Conservation (phyloP, 805 yeast species). For the Martiniozyma abietophila region DNA sequence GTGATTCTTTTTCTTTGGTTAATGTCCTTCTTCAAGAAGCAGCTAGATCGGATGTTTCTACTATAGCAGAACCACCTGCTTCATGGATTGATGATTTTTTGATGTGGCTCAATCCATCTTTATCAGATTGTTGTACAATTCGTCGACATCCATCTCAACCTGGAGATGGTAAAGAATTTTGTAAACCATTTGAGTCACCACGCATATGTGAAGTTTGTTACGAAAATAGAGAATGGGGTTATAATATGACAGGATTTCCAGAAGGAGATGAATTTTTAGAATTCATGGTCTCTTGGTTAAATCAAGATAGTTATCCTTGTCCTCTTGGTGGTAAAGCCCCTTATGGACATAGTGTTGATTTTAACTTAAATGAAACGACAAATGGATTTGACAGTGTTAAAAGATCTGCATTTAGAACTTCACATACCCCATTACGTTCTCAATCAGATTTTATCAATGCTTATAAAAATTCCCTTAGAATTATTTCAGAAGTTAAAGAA, state of each 20-base stretch:
- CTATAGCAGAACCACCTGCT: slow-evolving; percentile 73
- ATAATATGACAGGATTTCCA: slow-evolving; percentile 78
- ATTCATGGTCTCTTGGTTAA: slow-evolving; percentile 74
- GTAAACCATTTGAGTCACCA: slow-evolving; percentile 58
- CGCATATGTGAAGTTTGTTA: slow-evolving; percentile 70
- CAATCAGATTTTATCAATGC: slow-evolving; percentile 81
- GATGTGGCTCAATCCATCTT: slow-evolving; percentile 75
- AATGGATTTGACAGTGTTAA: slow-evolving; percentile 26
- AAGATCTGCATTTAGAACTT: slow-evolving; percentile 67
- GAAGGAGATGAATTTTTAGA: slow-evolving; percentile 57
- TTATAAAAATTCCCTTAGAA: slow-evolving; percentile 58
- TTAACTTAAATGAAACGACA: slow-evolving; percentile 15
- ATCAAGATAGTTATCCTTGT: slow-evolving; percentile 75
- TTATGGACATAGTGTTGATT: slow-evolving; percentile 51
- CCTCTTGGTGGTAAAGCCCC: slow-evolving; percentile 96
- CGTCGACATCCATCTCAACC: slow-evolving; percentile 34
- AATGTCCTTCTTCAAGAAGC: slow-evolving; percentile 82
- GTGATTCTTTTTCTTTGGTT: slow-evolving; percentile 68
- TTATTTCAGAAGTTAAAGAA: slow-evolving; percentile 45
- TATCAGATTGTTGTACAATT: slow-evolving; percentile 78
- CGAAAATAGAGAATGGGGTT: slow-evolving; percentile 53
- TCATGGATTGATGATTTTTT: slow-evolving; percentile 92
- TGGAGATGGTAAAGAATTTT: slow-evolving; percentile 44
- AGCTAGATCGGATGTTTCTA: slow-evolving; percentile 51
- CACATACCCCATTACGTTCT: slow-evolving; percentile 71